Evolutionary conservation across 305 asterid genomes (phyloP).

Genomic region (Fraxinus albicans): DNA sequence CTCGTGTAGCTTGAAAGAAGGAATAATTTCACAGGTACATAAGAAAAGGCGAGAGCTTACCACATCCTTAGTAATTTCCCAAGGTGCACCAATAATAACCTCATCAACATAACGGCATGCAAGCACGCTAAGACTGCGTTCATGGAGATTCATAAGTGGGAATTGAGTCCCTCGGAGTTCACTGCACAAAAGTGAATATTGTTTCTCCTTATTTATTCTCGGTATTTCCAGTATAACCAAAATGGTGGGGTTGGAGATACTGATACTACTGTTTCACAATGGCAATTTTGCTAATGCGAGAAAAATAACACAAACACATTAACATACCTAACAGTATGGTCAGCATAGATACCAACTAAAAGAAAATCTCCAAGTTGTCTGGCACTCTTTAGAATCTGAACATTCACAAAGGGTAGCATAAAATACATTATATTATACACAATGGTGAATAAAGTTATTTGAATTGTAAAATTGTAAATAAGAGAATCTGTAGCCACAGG

Average conservation of each 20-base stretch:
- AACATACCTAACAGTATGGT: slow-evolving; percentile 71
- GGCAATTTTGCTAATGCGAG: slow-evolving; percentile 1
- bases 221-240: not conserved
- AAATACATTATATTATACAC: not conserved
- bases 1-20: not conserved
- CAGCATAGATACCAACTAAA: slow-evolving; percentile 82
- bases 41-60: slow-evolving; percentile 33
- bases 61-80: slow-evolving; percentile 84
- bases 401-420: slow-evolving; percentile 11
- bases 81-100: slow-evolving; percentile 93
- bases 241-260: slow-evolving; percentile 15
- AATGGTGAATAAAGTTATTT: slow-evolving; percentile 1
- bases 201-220: slow-evolving; percentile 11
- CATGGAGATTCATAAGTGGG: slow-evolving; percentile 89
- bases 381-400: slow-evolving; percentile 83
- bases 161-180: slow-evolving; percentile 69
- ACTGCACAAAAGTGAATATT: slow-evolving; percentile 43
- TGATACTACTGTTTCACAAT: not conserved
- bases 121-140: slow-evolving; percentile 89
- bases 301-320: not conserved
- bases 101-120: slow-evolving; percentile 93
- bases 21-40: not conserved
- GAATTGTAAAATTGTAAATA: not conserved
- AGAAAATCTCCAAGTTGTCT: slow-evolving; percentile 90
- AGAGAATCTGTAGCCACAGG: not conserved